phyloP scores from a whole-genome alignment of 371 early-diverging fungal species.

The Mucor indicus region DNA sequence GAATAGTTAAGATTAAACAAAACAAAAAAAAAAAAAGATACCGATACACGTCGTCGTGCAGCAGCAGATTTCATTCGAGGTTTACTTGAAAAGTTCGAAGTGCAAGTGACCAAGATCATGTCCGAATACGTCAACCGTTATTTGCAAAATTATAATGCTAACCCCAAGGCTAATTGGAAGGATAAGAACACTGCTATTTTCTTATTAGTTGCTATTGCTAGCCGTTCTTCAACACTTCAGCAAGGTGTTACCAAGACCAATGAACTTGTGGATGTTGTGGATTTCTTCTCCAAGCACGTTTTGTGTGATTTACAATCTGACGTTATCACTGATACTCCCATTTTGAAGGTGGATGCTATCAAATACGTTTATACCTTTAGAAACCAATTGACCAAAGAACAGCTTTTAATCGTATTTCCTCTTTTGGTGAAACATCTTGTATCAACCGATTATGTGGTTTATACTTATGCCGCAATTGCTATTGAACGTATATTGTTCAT shows the following conservation, averaged over 20 bases:
- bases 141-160: slow-evolving; percentile 69
- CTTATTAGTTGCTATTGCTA: slow-evolving; percentile 84
- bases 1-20: background rate
- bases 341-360: slow-evolving; percentile 92
- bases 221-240: slow-evolving; percentile 58
- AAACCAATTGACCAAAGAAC: slow-evolving; percentile 83
- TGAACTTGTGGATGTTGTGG: slow-evolving; percentile 72
- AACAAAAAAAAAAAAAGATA: slow-evolving; percentile 38
- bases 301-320: slow-evolving; percentile 78
- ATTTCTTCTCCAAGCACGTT: slow-evolving; percentile 82
- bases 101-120: slow-evolving; percentile 81
- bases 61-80: slow-evolving; percentile 91
- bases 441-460: slow-evolving; percentile 78
- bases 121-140: slow-evolving; percentile 70
- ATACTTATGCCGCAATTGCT: slow-evolving; percentile 91
- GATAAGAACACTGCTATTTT: slow-evolving; percentile 94
- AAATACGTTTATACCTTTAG: slow-evolving; percentile 92
- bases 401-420: slow-evolving; percentile 75
- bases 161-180: slow-evolving; percentile 85
- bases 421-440: slow-evolving; percentile 78
- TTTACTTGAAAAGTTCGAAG: slow-evolving; percentile 83
- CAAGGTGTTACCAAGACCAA: slow-evolving; percentile 84
- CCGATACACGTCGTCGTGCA: slow-evolving; percentile 89
- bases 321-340: slow-evolving; percentile 71
- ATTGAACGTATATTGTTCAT: slow-evolving; percentile 89